These are phyloP conservation scores for Diplodia mutila DNA, from an alignment of 2,329 filamentous ascomycete genomes.

Conservation along the genomic window DNA sequence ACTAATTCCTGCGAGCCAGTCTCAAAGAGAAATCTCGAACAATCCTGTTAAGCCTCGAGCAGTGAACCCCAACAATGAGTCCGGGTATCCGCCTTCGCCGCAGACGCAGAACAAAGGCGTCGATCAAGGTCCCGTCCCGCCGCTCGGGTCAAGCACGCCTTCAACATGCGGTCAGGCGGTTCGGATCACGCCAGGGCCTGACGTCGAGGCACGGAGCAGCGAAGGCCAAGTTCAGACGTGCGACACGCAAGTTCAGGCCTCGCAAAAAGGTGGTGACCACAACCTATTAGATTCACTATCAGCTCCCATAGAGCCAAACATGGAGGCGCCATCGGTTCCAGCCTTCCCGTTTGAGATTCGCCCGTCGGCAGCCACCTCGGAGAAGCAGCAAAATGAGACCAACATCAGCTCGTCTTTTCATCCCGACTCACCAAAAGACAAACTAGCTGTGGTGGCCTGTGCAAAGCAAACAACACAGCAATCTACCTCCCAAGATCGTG, in stretches of 20 bases:
- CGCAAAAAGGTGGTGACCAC: not conserved
- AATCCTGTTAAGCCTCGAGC: not conserved
- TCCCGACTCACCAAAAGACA: not conserved
- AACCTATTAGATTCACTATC: not conserved
- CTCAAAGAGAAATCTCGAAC: no score
- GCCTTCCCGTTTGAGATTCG: not conserved
- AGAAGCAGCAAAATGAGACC: not conserved
- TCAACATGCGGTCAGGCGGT: not conserved
- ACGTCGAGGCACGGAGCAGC: constrained; percentile 4
- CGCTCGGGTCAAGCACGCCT: not conserved
- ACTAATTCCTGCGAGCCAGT: not conserved
- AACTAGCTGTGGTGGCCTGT: no score
- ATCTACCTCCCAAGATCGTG: no score
- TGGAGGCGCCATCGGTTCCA: not conserved
- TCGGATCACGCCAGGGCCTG: constrained; percentile 7
- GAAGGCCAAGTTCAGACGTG: constrained; percentile 3
- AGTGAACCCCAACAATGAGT: not conserved
- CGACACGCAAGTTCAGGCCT: not conserved
- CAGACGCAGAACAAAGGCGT: not conserved
- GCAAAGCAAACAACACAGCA: no score
- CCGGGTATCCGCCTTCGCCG: not conserved
- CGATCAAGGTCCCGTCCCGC: not conserved
- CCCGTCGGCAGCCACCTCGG: no score
- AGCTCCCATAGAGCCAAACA: not conserved
- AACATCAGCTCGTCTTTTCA: not conserved